These are phyloP conservation scores for Pneumocystis oryctolagi DNA, from an alignment of 1,139 yeast genomes.

Conservation along the genomic window DNA sequence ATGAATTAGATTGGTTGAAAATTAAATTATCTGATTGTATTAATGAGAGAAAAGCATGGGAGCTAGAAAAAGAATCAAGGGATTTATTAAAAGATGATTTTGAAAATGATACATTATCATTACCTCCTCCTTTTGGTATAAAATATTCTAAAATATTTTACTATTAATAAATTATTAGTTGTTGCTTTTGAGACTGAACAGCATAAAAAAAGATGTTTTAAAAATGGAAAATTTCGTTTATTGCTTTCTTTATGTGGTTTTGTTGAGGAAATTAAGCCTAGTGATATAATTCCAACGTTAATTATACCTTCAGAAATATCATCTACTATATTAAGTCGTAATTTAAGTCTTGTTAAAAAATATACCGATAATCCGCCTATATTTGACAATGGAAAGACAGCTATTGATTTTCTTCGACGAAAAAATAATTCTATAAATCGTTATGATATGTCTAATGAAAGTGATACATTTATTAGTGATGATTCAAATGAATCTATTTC, in stretches of 20 bases:
- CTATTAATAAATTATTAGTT: neutral
- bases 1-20: slow-evolving; percentile 10
- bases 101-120: neutral
- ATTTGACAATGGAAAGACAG: slow-evolving; percentile 10
- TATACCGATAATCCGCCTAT: slow-evolving; percentile 11
- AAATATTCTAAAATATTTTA: neutral
- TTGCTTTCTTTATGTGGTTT: slow-evolving; percentile 8
- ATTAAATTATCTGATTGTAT: slow-evolving; percentile 2
- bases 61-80: neutral
- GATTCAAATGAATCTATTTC: slow-evolving; percentile 1
- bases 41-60: slow-evolving; percentile 8
- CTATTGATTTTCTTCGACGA: slow-evolving; percentile 8
- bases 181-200: slow-evolving; percentile 5
- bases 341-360: slow-evolving; percentile 5
- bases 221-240: slow-evolving; percentile 12
- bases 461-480: slow-evolving; percentile 4
- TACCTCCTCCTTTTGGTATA: neutral
- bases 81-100: neutral
- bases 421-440: slow-evolving; percentile 3
- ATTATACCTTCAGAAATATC: slow-evolving; percentile 7
- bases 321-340: slow-evolving; percentile 3
- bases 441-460: neutral
- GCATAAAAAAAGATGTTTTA: slow-evolving; percentile 6
- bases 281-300: slow-evolving; percentile 6
- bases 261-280: slow-evolving; percentile 1